These are phyloP conservation scores for Hypoxylon lienhwacheense DNA, from an alignment of 495 filamentous ascomycete species.

Conservation along the genomic window DNA sequence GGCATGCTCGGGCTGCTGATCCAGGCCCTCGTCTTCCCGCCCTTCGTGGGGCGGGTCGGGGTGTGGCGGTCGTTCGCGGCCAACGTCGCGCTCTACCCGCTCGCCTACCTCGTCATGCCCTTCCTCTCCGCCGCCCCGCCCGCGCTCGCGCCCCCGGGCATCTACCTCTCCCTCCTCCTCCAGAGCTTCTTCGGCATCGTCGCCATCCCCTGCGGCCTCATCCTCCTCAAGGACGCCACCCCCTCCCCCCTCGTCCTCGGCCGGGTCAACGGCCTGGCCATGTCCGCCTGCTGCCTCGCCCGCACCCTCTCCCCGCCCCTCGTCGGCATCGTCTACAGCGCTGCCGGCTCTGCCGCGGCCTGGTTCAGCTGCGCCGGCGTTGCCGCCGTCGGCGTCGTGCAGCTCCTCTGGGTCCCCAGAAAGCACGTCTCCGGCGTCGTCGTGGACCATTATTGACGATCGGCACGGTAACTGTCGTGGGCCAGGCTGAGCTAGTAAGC, in stretches of 20 bases:
- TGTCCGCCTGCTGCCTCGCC: constrained; percentile 66
- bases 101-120: constrained; percentile 70
- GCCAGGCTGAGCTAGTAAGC: constrained; percentile 1
- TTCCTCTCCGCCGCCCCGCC: constrained; percentile 61
- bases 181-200: constrained; percentile 71
- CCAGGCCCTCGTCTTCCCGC: constrained; percentile 68
- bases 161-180: constrained; percentile 63
- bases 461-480: too few species aligned
- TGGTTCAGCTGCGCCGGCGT: constrained; percentile 69
- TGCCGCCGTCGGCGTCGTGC: constrained; percentile 62
- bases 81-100: constrained; percentile 65
- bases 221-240: constrained; percentile 71
- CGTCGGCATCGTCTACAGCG: constrained; percentile 65
- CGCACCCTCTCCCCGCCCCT: constrained; percentile 69
- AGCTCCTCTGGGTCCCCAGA: constrained; percentile 59
- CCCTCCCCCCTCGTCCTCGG: constrained; percentile 63
- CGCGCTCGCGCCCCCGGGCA: constrained; percentile 55
- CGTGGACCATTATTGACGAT: constrained; percentile 2
- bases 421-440: constrained; percentile 29
- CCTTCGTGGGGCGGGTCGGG: constrained; percentile 62
- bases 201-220: constrained; percentile 68
- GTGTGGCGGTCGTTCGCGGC: constrained; percentile 67
- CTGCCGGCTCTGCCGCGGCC: constrained; percentile 61
- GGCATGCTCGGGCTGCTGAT: constrained; percentile 70
- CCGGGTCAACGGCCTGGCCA: constrained; percentile 72